Evolutionary conservation across 2,329 filamentous ascomycete genomes (phyloP), one percentile per base, ranked within the genome.

Genomic region (Sporothrix dimorphospora): DNA sequence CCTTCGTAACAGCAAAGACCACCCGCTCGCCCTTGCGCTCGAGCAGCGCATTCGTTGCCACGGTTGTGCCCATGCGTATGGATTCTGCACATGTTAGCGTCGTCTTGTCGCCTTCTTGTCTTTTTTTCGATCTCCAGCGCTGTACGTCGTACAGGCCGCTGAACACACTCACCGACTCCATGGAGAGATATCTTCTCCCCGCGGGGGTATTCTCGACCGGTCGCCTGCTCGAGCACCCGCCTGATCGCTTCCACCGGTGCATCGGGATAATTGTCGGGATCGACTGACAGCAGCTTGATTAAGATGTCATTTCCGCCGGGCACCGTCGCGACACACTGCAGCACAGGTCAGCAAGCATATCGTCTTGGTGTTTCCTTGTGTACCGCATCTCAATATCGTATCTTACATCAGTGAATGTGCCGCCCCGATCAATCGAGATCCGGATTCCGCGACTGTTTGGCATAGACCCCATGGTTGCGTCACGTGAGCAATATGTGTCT

Each of bases 31-130:
- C 94, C 81, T 97, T 97, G 72, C 94, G 86, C 81, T 98, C 94
- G 1, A 98, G 85, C 72, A 98, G 82, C 0, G 94, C 94, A 80
- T 98, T 98, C 0, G 94, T 98, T 11, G 94, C 94, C 8, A 98
- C 94, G 0, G 94, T 98, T 1, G 94, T 98, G 51, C 94, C 94
- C 94, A 97, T 98, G 63, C 94, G 91, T 16, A 65, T 67, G 72
- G 16, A 34, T 34, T 34, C 30, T 34, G 6, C 30, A 34, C 30
- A 34, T 34, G 30, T 34, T 34, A 34, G 30, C 30, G 30, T 34
- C 30, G 30, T 34, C 30, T 34, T 6, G 30, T 34, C n/a, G n/a
- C n/a, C n/a, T n/a, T n/a, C n/a, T n/a, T n/a, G n/a, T n/a, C n/a
- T n/a, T n/a, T n/a, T n/a, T n/a, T n/a, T n/a, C n/a, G n/a, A n/a